Percentiles rank a stretch among this genome's conserved stretches.
Evolutionary conservation across 495 filamentous ascomycete genomes (phyloP).

Genomic region (Neurospora sp.): DNA sequence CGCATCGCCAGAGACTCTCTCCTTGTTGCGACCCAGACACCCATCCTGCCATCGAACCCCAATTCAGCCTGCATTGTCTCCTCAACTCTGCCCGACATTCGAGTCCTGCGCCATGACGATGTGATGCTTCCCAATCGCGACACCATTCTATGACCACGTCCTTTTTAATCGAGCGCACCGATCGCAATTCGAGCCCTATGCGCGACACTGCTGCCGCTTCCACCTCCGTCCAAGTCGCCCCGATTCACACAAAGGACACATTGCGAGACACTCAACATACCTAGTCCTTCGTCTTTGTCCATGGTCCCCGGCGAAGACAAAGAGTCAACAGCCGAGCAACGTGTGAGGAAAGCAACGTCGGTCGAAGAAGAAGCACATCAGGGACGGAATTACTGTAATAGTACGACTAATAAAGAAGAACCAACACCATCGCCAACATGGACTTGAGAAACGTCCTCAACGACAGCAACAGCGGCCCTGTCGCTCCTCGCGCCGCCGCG

Average conservation of each 20-base stretch:
- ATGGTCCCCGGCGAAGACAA: neutral
- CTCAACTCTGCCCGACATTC: neutral
- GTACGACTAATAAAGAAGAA: neutral
- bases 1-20: neutral
- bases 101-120: neutral
- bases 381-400: neutral
- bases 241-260: neutral
- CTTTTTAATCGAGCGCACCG: neutral
- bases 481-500: constrained; percentile 10
- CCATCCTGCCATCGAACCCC: neutral
- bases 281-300: neutral
- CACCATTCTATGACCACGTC: neutral
- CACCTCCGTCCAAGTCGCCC: neutral
- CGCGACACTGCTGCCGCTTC: neutral
- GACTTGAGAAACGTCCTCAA: constrained; percentile 49
- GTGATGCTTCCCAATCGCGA: neutral
- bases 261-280: neutral
- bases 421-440: constrained; percentile 30
- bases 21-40: neutral
- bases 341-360: neutral
- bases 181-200: neutral
- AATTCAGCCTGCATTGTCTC: neutral
- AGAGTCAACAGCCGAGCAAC: neutral
- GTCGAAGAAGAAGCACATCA: neutral
- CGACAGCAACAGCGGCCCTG: constrained; percentile 16